These are phyloP conservation scores for Trichoderma sp. DNA, from an alignment of 2,329 filamentous ascomycete genomes.

Conservation along the genomic window DNA sequence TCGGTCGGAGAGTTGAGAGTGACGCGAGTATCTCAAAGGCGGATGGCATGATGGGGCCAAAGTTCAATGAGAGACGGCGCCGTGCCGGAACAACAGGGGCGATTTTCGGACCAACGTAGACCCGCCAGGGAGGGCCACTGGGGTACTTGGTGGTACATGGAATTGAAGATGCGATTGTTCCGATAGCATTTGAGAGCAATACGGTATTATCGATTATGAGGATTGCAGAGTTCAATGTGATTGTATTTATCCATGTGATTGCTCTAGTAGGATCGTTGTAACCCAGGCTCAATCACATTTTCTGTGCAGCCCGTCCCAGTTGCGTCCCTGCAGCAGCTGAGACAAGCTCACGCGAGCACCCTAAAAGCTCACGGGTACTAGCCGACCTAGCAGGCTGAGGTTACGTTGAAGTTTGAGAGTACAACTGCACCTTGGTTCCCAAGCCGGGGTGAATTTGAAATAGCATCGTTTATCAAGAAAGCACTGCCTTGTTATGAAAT, in stretches of 20 bases:
- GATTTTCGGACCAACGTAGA: slow-evolving; percentile 11
- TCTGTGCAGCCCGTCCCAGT: background rate
- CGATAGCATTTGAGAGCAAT: background rate
- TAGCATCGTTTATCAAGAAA: background rate
- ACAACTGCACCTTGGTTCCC: no score
- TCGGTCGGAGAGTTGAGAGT: background rate
- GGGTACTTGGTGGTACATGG: background rate
- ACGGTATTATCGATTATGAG: background rate
- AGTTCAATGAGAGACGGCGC: background rate
- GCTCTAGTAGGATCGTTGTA: background rate
- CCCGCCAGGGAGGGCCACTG: background rate
- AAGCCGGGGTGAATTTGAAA: background rate
- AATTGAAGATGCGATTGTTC: background rate
- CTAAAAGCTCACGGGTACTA: background rate
- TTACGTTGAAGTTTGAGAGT: background rate
- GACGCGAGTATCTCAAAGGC: background rate
- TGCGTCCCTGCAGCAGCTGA: background rate
- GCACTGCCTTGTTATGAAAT: background rate
- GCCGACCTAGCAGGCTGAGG: background rate
- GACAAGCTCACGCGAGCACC: background rate
- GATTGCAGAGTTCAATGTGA: background rate
- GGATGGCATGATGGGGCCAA: slow-evolving; percentile 1
- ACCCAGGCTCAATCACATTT: background rate
- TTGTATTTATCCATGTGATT: background rate
- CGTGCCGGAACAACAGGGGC: slow-evolving; percentile 17